phyloP scores from a whole-genome alignment of 1,284 basidiomycete species.

The Bothia castanella region DNA sequence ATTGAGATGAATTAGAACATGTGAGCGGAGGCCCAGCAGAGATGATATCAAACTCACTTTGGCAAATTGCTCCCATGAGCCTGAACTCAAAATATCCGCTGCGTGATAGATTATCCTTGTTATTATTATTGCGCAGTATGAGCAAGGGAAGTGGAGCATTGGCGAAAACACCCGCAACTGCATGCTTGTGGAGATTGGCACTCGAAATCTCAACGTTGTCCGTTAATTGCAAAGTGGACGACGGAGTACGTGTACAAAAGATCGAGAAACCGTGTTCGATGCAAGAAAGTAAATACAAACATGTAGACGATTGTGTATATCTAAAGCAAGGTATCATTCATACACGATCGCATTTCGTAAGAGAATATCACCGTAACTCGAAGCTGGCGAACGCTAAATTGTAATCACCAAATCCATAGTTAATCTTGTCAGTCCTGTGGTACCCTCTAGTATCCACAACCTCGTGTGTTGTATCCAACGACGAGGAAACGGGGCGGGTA shows the following conservation, averaged over 20 bases:
- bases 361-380: slow-evolving; percentile 45
- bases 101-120: slow-evolving; percentile 21
- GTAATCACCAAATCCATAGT: slow-evolving; percentile 96
- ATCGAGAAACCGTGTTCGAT: slow-evolving; percentile 5
- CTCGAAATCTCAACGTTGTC: slow-evolving; percentile 17
- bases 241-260: slow-evolving; percentile 21
- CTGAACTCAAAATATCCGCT: slow-evolving; percentile 14
- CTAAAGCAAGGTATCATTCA: slow-evolving; percentile 22
- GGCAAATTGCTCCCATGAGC: slow-evolving; percentile 18
- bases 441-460: slow-evolving; percentile 36
- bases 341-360: slow-evolving; percentile 13
- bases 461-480: slow-evolving; percentile 18
- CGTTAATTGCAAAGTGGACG: slow-evolving; percentile 20
- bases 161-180: slow-evolving; percentile 2
- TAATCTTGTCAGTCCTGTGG: slow-evolving; percentile 90
- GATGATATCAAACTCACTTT: slow-evolving; percentile 16
- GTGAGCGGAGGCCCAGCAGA: slow-evolving; percentile 18
- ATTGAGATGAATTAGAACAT: slow-evolving; percentile 14
- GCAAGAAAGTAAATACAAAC: slow-evolving; percentile 20
- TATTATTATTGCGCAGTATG: slow-evolving; percentile 10
- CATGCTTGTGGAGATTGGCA: slow-evolving; percentile 1
- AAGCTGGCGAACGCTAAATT: slow-evolving; percentile 93
- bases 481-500: slow-evolving; percentile 24
- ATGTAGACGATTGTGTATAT: slow-evolving; percentile 16
- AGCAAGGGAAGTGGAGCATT: not conserved